Conservation (phyloP, 768 basidiomycete genomes). For the Suillus cothurnatus region DNA sequence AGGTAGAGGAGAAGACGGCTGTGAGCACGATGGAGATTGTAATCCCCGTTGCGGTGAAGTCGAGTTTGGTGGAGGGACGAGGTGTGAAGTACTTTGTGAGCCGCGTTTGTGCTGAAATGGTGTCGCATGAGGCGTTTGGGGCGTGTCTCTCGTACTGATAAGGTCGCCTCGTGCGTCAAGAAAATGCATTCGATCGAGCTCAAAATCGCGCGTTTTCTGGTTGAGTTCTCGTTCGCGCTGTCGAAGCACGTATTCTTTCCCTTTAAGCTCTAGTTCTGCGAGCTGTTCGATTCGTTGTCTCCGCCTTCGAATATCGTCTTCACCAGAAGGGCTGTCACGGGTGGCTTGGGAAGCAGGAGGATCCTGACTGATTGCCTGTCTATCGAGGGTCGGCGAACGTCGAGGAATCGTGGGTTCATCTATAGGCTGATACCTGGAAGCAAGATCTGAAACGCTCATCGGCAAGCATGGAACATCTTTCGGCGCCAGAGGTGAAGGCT, state of each 20-base stretch:
- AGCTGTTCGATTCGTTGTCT: slow-evolving; percentile 50
- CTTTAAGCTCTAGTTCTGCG: slow-evolving; percentile 52
- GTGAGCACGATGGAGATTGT: slow-evolving; percentile 33
- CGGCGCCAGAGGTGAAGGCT: slow-evolving; percentile 52
- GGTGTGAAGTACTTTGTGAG: slow-evolving; percentile 32
- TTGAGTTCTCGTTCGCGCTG: slow-evolving; percentile 59
- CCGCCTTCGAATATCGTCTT: slow-evolving; percentile 33
- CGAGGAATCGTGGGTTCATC: slow-evolving; percentile 48
- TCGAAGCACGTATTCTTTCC: slow-evolving; percentile 55
- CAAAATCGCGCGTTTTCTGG: slow-evolving; percentile 55
- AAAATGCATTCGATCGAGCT: slow-evolving; percentile 51
- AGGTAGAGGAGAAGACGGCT: slow-evolving; percentile 25
- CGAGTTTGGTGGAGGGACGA: slow-evolving; percentile 20
- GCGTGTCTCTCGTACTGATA: slow-evolving; percentile 29
- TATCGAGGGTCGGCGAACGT: slow-evolving; percentile 35
- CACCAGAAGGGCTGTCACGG: slow-evolving; percentile 22
- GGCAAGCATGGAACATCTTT: slow-evolving; percentile 67
- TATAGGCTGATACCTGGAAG: slow-evolving; percentile 57
- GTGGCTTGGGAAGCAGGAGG: slow-evolving; percentile 18
- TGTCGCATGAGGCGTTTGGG: slow-evolving; percentile 27
- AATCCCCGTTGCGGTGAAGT: slow-evolving; percentile 20
- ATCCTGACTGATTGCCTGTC: slow-evolving; percentile 29
- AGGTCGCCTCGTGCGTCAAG: slow-evolving; percentile 35
- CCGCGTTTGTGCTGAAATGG: slow-evolving; percentile 31
- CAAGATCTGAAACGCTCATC: slow-evolving; percentile 63